A percentile compares a stretch with the other conserved stretches of the same genome.
These are phyloP conservation scores for Physocladia obscura DNA, from an alignment of 192 early-diverging fungal genomes.

Conservation along the genomic window DNA sequence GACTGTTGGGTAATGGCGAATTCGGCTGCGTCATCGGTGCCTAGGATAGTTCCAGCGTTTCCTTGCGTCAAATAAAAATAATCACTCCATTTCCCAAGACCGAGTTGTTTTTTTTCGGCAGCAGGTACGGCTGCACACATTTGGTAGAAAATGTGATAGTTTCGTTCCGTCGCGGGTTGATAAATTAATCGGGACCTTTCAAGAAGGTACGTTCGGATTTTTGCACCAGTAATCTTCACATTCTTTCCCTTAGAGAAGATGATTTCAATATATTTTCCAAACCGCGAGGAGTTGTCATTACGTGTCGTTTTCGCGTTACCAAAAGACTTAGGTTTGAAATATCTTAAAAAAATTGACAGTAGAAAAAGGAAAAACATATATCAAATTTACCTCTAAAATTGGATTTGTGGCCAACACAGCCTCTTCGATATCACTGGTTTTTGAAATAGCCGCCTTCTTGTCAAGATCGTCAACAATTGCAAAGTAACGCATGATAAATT, in stretches of 20 bases:
- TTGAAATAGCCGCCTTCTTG: background rate
- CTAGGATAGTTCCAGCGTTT: slow-evolving; percentile 58
- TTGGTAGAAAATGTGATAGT: slow-evolving; percentile 96
- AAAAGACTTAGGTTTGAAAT: slow-evolving; percentile 54
- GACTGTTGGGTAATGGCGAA: slow-evolving; percentile 76
- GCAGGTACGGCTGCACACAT: slow-evolving; percentile 32
- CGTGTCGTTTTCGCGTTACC: slow-evolving; percentile 93
- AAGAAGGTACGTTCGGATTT: slow-evolving; percentile 82
- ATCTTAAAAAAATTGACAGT: no score
- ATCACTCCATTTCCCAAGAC: slow-evolving; percentile 57
- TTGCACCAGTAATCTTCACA: slow-evolving; percentile 75
- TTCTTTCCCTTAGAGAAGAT: slow-evolving; percentile 35
- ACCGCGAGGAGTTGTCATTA: slow-evolving; percentile 91
- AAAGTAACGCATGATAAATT: slow-evolving; percentile 93
- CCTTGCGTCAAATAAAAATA: slow-evolving; percentile 85
- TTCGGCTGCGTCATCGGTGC: slow-evolving; percentile 79
- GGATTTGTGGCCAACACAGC: slow-evolving; percentile 78
- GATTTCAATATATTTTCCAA: slow-evolving; percentile 86
- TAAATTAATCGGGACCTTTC: slow-evolving; percentile 86
- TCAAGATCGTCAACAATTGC: slow-evolving; percentile 31
- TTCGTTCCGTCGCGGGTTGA: slow-evolving; percentile 81
- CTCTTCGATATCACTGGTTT: slow-evolving; percentile 30
- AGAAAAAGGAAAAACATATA: no score
- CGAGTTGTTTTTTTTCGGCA: slow-evolving; percentile 60
- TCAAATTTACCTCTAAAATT: slow-evolving; percentile 73